Conservation (phyloP, 2,329 filamentous ascomycete species). For the Didymella pomorum region DNA sequence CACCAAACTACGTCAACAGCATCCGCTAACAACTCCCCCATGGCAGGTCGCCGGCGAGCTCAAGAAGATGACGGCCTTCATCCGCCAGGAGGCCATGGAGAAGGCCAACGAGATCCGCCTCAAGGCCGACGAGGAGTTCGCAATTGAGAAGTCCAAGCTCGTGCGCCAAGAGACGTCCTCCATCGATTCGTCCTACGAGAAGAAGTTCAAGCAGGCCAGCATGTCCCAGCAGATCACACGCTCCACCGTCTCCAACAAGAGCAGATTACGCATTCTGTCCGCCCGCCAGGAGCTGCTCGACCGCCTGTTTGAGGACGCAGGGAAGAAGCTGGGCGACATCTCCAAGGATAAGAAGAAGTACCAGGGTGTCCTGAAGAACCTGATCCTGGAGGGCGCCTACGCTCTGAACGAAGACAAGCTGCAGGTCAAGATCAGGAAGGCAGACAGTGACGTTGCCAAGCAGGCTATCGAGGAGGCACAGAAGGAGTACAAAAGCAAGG, state of each 20-base stretch:
- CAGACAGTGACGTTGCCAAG: constrained; percentile 77
- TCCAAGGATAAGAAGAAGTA: constrained; percentile 78
- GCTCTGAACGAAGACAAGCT: constrained; percentile 83
- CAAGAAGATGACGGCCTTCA: constrained; percentile 99
- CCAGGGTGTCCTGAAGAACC: constrained; percentile 75
- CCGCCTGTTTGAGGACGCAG: constrained; percentile 82
- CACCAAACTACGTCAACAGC: constrained; percentile 39
- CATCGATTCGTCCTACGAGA: constrained; percentile 93
- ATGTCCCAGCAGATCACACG: constrained; percentile 99
- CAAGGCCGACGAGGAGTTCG: constrained; percentile 98
- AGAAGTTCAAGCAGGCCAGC: constrained; percentile 98
- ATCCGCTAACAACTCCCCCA: constrained; percentile 39
- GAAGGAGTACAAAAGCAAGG: constrained; percentile 83
- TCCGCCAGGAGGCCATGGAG: constrained; percentile 96
- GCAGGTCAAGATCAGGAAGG: constrained; percentile 76
- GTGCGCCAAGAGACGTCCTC: constrained; percentile 92
- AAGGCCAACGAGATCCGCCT: constrained; percentile 97
- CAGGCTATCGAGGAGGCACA: constrained; percentile 79
- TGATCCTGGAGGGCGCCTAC: constrained; percentile 91
- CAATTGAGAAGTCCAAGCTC: constrained; percentile 98
- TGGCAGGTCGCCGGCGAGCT: constrained; percentile 92
- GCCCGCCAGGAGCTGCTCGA: constrained; percentile 92
- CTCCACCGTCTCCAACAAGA: constrained; percentile 96
- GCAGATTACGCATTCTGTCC: constrained; percentile 83
- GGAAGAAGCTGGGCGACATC: constrained; percentile 72